Conservation (phyloP, 2,329 filamentous ascomycete species). For the Cladobotryum mycophilum region DNA sequence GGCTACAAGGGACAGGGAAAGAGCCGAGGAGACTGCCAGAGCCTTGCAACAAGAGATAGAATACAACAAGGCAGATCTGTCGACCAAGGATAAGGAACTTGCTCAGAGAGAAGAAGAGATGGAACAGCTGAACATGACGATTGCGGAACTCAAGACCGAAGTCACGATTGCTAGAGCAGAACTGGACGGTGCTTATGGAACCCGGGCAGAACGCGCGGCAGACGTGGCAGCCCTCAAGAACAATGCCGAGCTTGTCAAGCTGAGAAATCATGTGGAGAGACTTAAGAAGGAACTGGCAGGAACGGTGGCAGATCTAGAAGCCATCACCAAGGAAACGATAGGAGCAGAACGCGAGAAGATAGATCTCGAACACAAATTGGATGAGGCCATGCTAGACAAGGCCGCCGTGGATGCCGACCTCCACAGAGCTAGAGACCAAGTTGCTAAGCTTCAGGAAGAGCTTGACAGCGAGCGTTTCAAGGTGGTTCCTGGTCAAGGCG, state of each 20-base stretch:
- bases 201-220: conserved; percentile 51
- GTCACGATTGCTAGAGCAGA: conserved; percentile 55
- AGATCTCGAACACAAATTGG: conserved; percentile 34
- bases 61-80: conserved; percentile 12
- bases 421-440: conserved; percentile 28
- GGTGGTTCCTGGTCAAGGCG: conserved; percentile 29
- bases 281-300: conserved; percentile 45
- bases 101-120: conserved; percentile 46
- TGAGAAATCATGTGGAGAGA: conserved; percentile 42
- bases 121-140: conserved; percentile 43
- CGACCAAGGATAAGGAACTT: conserved; percentile 36
- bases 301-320: conserved; percentile 47
- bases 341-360: conserved; percentile 45
- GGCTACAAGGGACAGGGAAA: conserved; percentile 19
- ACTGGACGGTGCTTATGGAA: conserved; percentile 55
- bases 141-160: conserved; percentile 56
- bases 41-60: conserved; percentile 22
- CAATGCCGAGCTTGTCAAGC: conserved; percentile 38
- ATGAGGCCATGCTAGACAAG: conserved; percentile 23
- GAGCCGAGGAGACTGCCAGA: conserved; percentile 23
- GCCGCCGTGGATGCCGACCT: conserved; percentile 38
- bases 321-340: conserved; percentile 47
- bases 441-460: conserved; percentile 42
- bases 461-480: conserved; percentile 46
- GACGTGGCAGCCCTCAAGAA: conserved; percentile 50